Conservation (phyloP, 805 yeast species). For the Starmerella apis region DNA sequence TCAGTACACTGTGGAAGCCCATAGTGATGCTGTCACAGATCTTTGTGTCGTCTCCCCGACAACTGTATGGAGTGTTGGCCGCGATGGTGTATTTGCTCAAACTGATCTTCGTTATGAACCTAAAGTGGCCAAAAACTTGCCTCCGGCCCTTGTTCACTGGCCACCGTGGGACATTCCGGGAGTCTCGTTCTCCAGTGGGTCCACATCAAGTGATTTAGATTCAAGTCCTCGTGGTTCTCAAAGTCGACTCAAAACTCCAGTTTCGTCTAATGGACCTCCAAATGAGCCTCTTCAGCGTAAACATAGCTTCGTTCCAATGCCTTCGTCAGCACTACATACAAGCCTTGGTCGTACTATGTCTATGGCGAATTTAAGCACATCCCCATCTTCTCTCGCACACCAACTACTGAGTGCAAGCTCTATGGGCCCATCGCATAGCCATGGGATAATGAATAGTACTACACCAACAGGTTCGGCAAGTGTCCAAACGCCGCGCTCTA, state of each 20-base stretch:
- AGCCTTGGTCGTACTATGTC: conserved; percentile 3
- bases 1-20: conserved; percentile 41
- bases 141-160: conserved; percentile 50
- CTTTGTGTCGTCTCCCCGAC: conserved; percentile 27
- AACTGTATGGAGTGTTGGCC: conserved; percentile 41
- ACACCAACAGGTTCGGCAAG: neutral
- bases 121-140: conserved; percentile 42
- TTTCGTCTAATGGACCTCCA: neutral
- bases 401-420: conserved; percentile 4
- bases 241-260: neutral
- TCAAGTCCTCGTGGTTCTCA: neutral
- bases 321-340: neutral
- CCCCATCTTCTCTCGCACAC: neutral
- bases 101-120: conserved; percentile 40
- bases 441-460: neutral
- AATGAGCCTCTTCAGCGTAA: neutral
- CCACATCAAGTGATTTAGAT: neutral
- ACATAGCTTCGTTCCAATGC: neutral
- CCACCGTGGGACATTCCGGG: conserved; percentile 31
- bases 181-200: conserved; percentile 9
- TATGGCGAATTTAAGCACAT: conserved; percentile 5
- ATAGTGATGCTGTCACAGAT: conserved; percentile 45
- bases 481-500: conserved; percentile 1
- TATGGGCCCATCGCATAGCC: neutral
- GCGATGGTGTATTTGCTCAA: conserved; percentile 41